These are phyloP conservation scores for Ogataea ramenticola DNA, from an alignment of 805 yeast genomes.

Conservation along the genomic window DNA sequence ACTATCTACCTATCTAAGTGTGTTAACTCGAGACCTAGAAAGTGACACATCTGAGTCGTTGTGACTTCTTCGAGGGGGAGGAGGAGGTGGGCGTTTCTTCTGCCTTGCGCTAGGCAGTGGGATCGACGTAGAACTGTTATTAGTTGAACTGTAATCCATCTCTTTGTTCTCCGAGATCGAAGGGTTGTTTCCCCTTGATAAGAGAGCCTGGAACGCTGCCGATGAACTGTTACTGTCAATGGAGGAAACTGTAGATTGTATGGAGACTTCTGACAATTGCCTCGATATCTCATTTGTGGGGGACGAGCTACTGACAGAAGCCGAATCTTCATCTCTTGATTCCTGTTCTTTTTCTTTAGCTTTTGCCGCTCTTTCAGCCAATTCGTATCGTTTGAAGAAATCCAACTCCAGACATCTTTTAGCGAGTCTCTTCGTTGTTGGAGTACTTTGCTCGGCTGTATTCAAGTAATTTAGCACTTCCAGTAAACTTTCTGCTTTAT, in stretches of 20 bases:
- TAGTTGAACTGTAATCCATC: background rate
- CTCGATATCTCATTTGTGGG: background rate
- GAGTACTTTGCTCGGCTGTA: constrained; percentile 28
- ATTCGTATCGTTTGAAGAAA: constrained; percentile 7
- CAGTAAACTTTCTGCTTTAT: constrained; percentile 49
- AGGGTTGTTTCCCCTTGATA: background rate
- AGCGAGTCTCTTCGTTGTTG: constrained; percentile 36
- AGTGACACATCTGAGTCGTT: constrained; percentile 12
- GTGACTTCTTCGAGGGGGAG: constrained; percentile 7
- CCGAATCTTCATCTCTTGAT: background rate
- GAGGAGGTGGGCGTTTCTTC: constrained; percentile 9
- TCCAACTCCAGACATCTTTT: constrained; percentile 25
- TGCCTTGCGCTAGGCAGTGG: background rate
- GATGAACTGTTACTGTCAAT: background rate
- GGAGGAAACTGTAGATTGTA: background rate
- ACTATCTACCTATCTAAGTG: background rate
- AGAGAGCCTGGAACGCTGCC: background rate
- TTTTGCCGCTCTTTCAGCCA: background rate
- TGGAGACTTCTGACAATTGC: background rate
- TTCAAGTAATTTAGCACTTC: constrained; percentile 44
- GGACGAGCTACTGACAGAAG: background rate
- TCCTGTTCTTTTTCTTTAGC: background rate
- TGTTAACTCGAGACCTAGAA: constrained; percentile 9
- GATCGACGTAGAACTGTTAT: background rate
- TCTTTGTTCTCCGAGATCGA: background rate